Conservation (phyloP, 441 rosid species). For the Gossypium gossypioides region DNA sequence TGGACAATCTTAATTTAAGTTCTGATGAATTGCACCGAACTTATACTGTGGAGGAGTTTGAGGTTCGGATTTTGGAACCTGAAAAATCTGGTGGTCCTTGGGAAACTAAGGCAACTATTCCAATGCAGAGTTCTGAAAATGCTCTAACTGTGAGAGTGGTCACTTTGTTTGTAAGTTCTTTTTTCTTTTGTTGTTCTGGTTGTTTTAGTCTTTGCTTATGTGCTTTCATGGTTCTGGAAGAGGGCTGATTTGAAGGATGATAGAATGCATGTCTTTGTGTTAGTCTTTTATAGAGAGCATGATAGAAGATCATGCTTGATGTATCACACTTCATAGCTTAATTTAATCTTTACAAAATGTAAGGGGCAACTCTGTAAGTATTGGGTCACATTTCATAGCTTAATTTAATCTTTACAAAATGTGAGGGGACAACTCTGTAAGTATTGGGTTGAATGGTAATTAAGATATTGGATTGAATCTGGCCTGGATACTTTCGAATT, state of each 20-base stretch:
- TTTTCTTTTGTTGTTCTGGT: conserved; percentile 12
- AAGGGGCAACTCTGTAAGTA: neutral
- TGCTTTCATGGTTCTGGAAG: conserved; percentile 6
- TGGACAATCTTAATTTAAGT: conserved; percentile 70
- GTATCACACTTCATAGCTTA: neutral
- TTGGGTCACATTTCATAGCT: neutral
- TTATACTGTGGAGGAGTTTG: conserved; percentile 78
- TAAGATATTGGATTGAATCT: neutral
- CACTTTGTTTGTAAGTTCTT: conserved; percentile 66
- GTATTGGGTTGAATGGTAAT: neutral
- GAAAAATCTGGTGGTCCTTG: conserved; percentile 83
- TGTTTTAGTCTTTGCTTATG: conserved; percentile 11
- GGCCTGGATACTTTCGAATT: neutral
- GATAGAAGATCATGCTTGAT: neutral
- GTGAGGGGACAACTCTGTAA: neutral
- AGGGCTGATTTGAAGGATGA: neutral
- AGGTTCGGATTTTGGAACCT: conserved; percentile 87
- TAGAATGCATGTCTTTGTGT: neutral
- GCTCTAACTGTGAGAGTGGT: conserved; percentile 92
- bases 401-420: neutral
- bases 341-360: neutral
- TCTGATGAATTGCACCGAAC: conserved; percentile 73
- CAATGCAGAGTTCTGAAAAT: conserved; percentile 94
- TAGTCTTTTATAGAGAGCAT: neutral
- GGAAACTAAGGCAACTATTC: conserved; percentile 89